These are phyloP conservation scores for Debaryomycetaceae sp. DNA, from an alignment of 1,139 yeast genomes.

Conservation along the genomic window DNA sequence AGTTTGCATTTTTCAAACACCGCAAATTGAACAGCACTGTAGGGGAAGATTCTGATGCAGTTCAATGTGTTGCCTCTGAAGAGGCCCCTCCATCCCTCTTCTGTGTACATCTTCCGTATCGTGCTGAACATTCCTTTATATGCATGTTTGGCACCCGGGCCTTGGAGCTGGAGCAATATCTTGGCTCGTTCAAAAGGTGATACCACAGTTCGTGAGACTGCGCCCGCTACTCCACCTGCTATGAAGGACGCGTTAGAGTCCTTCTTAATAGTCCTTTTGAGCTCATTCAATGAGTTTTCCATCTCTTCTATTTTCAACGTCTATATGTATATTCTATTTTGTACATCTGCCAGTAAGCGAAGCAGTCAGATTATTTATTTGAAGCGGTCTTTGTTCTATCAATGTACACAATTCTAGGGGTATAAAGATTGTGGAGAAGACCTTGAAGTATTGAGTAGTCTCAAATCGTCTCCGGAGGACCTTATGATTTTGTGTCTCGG, in stretches of 20 bases:
- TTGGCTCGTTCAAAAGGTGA: slow-evolving; percentile 95
- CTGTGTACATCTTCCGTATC: slow-evolving; percentile 72
- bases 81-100: slow-evolving; percentile 86
- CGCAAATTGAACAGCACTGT: slow-evolving; percentile 91
- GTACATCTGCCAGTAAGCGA: neutral
- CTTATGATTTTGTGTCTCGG: neutral
- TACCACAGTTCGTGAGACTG: slow-evolving; percentile 86
- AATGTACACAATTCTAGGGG: neutral
- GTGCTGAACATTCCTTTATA: slow-evolving; percentile 77
- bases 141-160: slow-evolving; percentile 59
- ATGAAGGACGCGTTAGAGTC: slow-evolving; percentile 62
- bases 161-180: slow-evolving; percentile 86
- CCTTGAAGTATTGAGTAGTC: neutral
- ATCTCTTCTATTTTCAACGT: neutral
- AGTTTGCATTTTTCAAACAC: slow-evolving; percentile 74
- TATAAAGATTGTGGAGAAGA: neutral
- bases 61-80: slow-evolving; percentile 89
- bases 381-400: neutral
- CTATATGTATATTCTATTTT: neutral
- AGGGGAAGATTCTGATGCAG: slow-evolving; percentile 87
- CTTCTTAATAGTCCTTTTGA: slow-evolving; percentile 34
- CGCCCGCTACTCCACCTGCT: slow-evolving; percentile 75
- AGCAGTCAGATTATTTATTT: neutral
- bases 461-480: neutral
- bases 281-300: neutral